phyloP scores from a whole-genome alignment of 2,329 filamentous ascomycete genomes.

The Microdochium bolleyi region DNA sequence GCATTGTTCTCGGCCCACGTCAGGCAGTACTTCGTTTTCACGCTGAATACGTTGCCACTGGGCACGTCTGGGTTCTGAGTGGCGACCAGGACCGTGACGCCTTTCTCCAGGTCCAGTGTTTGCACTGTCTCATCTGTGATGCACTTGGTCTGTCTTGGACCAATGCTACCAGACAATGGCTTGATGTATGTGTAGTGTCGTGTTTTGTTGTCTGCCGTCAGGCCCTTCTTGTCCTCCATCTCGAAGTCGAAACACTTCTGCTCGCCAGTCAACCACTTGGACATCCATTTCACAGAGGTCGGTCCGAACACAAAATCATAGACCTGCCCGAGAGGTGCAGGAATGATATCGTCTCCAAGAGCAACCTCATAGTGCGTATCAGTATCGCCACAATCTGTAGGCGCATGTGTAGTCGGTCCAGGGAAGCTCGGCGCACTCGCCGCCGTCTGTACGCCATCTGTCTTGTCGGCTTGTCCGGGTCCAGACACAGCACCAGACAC shows the following conservation, averaged over 20 bases:
- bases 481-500: slow-evolving; percentile 48
- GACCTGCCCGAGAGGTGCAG: slow-evolving; percentile 84
- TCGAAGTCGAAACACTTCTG: slow-evolving; percentile 86
- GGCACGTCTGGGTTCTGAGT: slow-evolving; percentile 94
- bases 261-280: slow-evolving; percentile 76
- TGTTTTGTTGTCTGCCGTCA: slow-evolving; percentile 66
- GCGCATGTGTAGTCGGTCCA: slow-evolving; percentile 70
- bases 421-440: slow-evolving; percentile 60
- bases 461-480: slow-evolving; percentile 42
- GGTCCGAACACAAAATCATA: slow-evolving; percentile 85
- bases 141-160: slow-evolving; percentile 91
- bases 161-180: slow-evolving; percentile 74
- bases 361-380: slow-evolving; percentile 76
- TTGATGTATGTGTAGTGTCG: slow-evolving; percentile 86
- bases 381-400: slow-evolving; percentile 78
- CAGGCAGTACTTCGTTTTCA: slow-evolving; percentile 91
- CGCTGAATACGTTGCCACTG: slow-evolving; percentile 81
- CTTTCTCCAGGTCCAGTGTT: slow-evolving; percentile 76
- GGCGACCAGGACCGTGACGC: slow-evolving; percentile 70
- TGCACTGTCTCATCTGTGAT: slow-evolving; percentile 83
- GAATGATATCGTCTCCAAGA: slow-evolving; percentile 77
- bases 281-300: slow-evolving; percentile 71
- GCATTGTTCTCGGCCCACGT: slow-evolving; percentile 84
- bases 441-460: slow-evolving; percentile 35
- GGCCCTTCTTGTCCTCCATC: slow-evolving; percentile 75